These are phyloP conservation scores for Mycena sp. DNA, from an alignment of 1,284 basidiomycete genomes.

Conservation along the genomic window DNA sequence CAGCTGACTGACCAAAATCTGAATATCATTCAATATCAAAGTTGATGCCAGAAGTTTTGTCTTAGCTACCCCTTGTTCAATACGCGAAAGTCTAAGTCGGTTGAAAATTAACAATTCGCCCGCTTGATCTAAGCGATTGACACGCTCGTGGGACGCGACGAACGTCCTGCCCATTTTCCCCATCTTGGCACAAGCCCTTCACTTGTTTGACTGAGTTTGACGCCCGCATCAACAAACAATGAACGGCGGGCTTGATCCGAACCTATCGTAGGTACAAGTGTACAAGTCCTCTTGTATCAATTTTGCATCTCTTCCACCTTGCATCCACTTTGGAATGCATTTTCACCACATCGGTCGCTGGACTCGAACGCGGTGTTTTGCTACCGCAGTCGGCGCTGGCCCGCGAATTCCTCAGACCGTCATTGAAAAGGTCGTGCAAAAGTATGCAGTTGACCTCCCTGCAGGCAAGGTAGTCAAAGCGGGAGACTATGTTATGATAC, in stretches of 20 bases:
- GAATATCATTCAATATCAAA: neutral
- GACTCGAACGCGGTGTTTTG: conserved; percentile 21
- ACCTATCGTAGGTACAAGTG: too few relatives aligned
- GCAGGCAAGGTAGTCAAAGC: conserved; percentile 83
- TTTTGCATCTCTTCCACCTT: too few relatives aligned
- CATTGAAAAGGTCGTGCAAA: conserved; percentile 98
- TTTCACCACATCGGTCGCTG: conserved; percentile 14
- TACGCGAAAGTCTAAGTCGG: neutral
- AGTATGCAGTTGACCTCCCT: conserved; percentile 91
- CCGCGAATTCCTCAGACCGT: conserved; percentile 79
- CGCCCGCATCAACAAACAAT: neutral
- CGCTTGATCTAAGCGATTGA: neutral
- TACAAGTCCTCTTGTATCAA: too few relatives aligned
- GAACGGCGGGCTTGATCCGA: too few relatives aligned
- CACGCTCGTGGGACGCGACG: neutral
- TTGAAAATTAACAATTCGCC: neutral
- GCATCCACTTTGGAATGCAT: neutral
- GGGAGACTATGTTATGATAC: conserved; percentile 99
- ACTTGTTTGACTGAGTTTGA: neutral
- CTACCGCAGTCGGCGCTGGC: conserved; percentile 16
- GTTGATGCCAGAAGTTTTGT: neutral
- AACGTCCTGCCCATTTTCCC: neutral
- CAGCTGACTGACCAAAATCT: too few relatives aligned
- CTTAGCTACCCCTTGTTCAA: neutral
- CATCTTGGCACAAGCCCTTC: neutral